Conservation (phyloP, 164 flowering plant species). For the Annona squamosa region DNA sequence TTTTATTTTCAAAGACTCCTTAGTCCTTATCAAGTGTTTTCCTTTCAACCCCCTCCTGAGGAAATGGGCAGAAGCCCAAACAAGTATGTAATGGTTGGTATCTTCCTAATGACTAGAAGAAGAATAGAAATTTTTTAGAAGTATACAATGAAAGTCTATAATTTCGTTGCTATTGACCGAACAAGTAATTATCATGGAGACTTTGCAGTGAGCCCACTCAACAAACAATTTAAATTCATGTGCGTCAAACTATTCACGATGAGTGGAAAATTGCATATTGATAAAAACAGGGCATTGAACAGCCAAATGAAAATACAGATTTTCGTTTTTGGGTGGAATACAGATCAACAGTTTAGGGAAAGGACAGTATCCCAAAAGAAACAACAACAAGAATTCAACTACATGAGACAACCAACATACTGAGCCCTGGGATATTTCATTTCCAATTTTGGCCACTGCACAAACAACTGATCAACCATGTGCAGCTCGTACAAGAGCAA, state of each 20-base stretch:
- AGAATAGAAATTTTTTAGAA: neutral
- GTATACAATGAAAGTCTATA: neutral
- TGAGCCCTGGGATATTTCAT: conserved; percentile 62
- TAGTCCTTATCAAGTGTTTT: neutral
- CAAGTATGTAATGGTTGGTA: neutral
- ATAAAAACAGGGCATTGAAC: neutral
- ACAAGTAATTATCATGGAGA: neutral
- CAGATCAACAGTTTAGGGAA: neutral
- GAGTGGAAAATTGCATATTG: neutral
- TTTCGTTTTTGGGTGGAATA: neutral
- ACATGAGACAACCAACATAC: conserved; percentile 72
- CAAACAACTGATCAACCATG: conserved; percentile 83
- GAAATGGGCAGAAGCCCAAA: neutral
- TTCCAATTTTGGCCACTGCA: conserved; percentile 92
- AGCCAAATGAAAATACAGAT: neutral
- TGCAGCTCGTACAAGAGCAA: conserved; percentile 67
- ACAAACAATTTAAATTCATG: neutral
- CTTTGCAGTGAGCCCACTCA: neutral
- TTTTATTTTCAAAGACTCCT: no score
- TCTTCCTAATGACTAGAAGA: neutral
- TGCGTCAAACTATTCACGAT: neutral
- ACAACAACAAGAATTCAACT: conserved; percentile 12
- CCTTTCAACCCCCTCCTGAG: neutral
- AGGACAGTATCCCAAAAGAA: conserved; percentile 8
- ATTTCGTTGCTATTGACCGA: no score